Base-by-base conservation (phyloP, 1,139 yeast genomes). In the Kurtzmaniella quercitrusa region DNA sequence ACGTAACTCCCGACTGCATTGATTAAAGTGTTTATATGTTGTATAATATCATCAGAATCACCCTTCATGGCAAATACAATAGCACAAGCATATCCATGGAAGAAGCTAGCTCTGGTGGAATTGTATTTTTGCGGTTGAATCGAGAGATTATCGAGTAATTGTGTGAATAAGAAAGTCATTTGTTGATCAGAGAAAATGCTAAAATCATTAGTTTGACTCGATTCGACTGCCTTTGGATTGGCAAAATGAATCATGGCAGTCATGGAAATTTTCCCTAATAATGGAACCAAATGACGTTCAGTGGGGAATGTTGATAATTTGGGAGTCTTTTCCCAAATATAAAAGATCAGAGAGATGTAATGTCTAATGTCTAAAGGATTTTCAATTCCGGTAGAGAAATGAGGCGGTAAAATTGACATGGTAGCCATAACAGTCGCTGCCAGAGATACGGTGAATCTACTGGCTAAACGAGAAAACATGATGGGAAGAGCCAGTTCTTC, bases 1-100 rank as follows among this genome's bases (percentile, higher is more conserved):
- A 83, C 83, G 62, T 84, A 88, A 33, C 96, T 87, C 51, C 81
- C 85, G n/a, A 90, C 70, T 0, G 95, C 82, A 49, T 82, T 82
- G 23, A 85, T 57, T 37, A 87, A 65, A 0, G 80, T 73, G 36
- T 71, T 70, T 14, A 93, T 55, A 37, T 75, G 68, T 11, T 72
- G 77, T 51, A 86, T 59, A 12, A 84, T 73, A 2, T 78, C 78
- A n/a, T 66, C 74, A 34, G 63, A 56, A 11, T 71, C 66, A 0
- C 89, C 85, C 34, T 74, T 73, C 8, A 90, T 65, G 0, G 94
- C 83, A 58, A 76, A 82, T 0, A 86, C 71, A 10, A 91, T 68
- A 10, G 86, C 68, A 11, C 82, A 74, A 0, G 91, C 80, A 47
- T 80, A 75, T 1, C 85, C 82, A 43, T 79, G 77, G 53, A 75